These are phyloP conservation scores for Pichia sp. DNA, from an alignment of 1,139 yeast species.

Conservation along the genomic window DNA sequence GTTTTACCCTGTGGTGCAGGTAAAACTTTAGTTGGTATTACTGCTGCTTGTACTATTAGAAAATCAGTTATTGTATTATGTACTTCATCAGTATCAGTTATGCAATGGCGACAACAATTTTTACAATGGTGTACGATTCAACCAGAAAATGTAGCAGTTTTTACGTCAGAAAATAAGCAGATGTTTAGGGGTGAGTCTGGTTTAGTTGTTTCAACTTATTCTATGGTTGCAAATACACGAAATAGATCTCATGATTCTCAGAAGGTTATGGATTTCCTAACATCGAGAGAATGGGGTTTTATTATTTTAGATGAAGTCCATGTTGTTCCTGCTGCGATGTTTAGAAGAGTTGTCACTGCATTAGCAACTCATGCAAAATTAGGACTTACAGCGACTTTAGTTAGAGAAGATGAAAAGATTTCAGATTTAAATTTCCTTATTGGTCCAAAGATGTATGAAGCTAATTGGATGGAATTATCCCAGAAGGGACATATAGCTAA, in stretches of 20 bases:
- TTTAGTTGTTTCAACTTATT: slow-evolving; percentile 91
- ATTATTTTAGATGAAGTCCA: slow-evolving; percentile 96
- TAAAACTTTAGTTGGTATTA: slow-evolving; percentile 93
- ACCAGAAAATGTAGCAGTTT: slow-evolving; percentile 94
- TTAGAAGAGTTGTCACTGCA: slow-evolving; percentile 93
- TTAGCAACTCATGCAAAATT: slow-evolving; percentile 97
- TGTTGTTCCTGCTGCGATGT: slow-evolving; percentile 99
- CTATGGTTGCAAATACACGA: slow-evolving; percentile 98
- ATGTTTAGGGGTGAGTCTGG: slow-evolving; percentile 96
- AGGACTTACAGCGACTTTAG: slow-evolving; percentile 95
- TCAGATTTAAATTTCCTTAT: slow-evolving; percentile 94
- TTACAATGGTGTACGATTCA: slow-evolving; percentile 98
- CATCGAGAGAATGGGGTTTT: slow-evolving; percentile 98
- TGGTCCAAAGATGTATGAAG: slow-evolving; percentile 97
- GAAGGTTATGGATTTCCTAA: slow-evolving; percentile 95
- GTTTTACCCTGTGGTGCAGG: slow-evolving; percentile 99
- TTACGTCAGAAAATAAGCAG: slow-evolving; percentile 95
- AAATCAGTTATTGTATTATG: slow-evolving; percentile 94
- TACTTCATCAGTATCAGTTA: slow-evolving; percentile 96
- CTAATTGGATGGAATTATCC: slow-evolving; percentile 99
- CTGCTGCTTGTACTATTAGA: slow-evolving; percentile 97
- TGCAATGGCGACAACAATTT: slow-evolving; percentile 99
- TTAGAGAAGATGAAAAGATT: slow-evolving; percentile 97
- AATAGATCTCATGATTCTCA: slow-evolving; percentile 97
- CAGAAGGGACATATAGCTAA: slow-evolving; percentile 99